These are phyloP conservation scores for Fomitopsis pulvina DNA, from an alignment of 768 basidiomycete genomes.

Conservation along the genomic window DNA sequence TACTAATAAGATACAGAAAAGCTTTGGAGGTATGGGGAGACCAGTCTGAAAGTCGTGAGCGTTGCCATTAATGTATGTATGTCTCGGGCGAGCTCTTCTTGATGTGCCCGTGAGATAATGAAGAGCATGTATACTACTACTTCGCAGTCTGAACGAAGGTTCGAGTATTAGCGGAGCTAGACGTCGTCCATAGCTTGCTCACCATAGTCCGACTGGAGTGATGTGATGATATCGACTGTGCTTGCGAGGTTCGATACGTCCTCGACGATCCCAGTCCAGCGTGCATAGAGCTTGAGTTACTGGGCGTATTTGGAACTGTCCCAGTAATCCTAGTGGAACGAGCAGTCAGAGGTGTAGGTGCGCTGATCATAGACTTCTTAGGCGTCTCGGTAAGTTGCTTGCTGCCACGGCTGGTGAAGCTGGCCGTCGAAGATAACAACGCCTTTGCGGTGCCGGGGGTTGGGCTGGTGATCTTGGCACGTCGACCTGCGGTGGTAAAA, in stretches of 20 bases:
- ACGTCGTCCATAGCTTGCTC: conserved; percentile 23
- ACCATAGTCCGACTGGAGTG: conserved; percentile 71
- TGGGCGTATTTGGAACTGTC: conserved; percentile 51
- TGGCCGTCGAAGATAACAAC: conserved; percentile 47
- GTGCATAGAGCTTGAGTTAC: conserved; percentile 38
- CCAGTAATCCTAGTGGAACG: conserved; percentile 55
- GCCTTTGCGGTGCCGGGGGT: conserved; percentile 44
- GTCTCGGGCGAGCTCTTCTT: conserved; percentile 16
- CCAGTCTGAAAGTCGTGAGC: conserved; percentile 22
- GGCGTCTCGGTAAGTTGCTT: conserved; percentile 67
- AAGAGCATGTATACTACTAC: conserved; percentile 8
- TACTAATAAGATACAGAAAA: conserved; percentile 18
- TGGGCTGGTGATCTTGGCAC: conserved; percentile 37
- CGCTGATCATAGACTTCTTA: conserved; percentile 86
- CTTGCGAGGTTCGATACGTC: conserved; percentile 63
- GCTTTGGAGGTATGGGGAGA: conserved; percentile 22
- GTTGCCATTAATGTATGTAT: conserved; percentile 18
- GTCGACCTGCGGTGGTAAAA: conserved; percentile 69
- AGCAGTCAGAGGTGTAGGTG: conserved; percentile 82
- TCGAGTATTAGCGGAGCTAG: not conserved
- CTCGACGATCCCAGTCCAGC: conserved; percentile 54
- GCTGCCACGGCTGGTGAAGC: conserved; percentile 41
- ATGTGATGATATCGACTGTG: conserved; percentile 65
- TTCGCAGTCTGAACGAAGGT: conserved; percentile 18
- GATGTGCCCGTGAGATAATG: conserved; percentile 10